A percentile compares a stretch with the other conserved stretches of the same genome.
phyloP scores from a whole-genome alignment of 2,329 filamentous ascomycete genomes.

The Rachicladosporium sp. region DNA sequence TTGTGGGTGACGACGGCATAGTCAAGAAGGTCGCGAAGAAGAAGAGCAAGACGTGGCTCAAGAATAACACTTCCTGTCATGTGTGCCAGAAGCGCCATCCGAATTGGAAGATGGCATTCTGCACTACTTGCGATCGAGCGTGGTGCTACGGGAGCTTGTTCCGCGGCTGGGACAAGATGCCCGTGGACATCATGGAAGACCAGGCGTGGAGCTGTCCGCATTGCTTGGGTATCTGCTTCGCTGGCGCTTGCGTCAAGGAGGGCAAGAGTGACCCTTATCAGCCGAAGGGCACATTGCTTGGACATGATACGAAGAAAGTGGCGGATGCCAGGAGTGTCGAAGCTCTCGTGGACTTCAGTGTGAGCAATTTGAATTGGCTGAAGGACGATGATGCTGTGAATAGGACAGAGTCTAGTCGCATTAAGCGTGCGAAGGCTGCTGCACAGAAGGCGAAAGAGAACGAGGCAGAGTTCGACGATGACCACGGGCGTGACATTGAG shows the following conservation, averaged over 20 bases:
- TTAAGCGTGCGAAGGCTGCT: slow-evolving; percentile 36
- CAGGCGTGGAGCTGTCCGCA: slow-evolving; percentile 80
- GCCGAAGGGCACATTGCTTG: slow-evolving; percentile 75
- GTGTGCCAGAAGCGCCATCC: slow-evolving; percentile 72
- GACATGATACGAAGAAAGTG: slow-evolving; percentile 80
- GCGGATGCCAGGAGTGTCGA: slow-evolving; percentile 88
- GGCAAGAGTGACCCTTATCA: slow-evolving; percentile 64
- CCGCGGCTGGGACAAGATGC: slow-evolving; percentile 81
- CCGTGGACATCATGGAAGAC: slow-evolving; percentile 67
- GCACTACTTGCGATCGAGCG: slow-evolving; percentile 59
- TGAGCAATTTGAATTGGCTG: slow-evolving; percentile 80
- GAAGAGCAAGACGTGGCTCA: slow-evolving; percentile 38
- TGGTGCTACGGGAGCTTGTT: slow-evolving; percentile 95
- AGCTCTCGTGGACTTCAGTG: slow-evolving; percentile 76
- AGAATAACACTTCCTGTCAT: slow-evolving; percentile 54
- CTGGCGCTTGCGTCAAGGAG: slow-evolving; percentile 60
- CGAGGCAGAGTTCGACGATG: slow-evolving; percentile 34
- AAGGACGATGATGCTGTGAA: slow-evolving; percentile 37
- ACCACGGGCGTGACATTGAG: slow-evolving; percentile 23
- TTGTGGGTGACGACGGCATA: slow-evolving; percentile 51
- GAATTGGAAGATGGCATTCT: slow-evolving; percentile 73
- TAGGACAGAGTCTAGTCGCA: slow-evolving; percentile 25
- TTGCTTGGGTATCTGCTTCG: slow-evolving; percentile 82
- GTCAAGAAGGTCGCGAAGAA: slow-evolving; percentile 54
- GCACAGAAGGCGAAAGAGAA: slow-evolving; percentile 40